phyloP scores from a whole-genome alignment of 83 land plant genomes.

The Thuja plicata region DNA sequence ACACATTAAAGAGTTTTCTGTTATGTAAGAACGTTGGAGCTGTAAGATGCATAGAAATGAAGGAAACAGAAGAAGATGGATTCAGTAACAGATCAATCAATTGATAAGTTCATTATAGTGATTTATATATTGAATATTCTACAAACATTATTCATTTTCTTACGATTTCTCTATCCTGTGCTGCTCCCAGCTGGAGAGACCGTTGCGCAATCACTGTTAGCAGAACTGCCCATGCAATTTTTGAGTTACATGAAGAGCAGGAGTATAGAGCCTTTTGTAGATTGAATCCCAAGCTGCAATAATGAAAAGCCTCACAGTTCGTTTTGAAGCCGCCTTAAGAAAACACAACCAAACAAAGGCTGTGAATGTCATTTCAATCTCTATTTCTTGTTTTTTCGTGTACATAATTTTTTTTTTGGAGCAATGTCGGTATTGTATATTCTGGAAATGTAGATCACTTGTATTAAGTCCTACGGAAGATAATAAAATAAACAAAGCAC shows the following conservation, averaged over 20 bases:
- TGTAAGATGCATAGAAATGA: neutral
- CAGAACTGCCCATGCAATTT: constrained; percentile 79
- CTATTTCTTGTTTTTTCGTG: neutral
- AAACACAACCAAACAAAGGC: neutral
- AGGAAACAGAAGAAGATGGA: neutral
- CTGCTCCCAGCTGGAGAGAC: constrained; percentile 46
- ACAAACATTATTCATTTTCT: neutral
- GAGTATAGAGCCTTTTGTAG: constrained; percentile 50
- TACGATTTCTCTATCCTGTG: neutral
- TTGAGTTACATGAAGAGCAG: constrained; percentile 63
- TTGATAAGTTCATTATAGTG: neutral
- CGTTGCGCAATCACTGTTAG: constrained; percentile 59
- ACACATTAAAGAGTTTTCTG: neutral
- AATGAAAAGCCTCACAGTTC: neutral
- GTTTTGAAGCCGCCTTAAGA: neutral
- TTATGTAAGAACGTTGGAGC: neutral
- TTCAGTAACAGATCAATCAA: neutral
- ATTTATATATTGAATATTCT: neutral
- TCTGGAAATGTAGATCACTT: neutral
- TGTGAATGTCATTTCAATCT: neutral
- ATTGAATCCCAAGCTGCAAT: neutral
- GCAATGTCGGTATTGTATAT: neutral
- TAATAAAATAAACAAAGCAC: neutral
- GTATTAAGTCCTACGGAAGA: neutral
- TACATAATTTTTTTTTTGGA: neutral